Evolutionary conservation across 1,284 basidiomycete genomes (phyloP), one percentile per base, ranked within the genome.

Genomic region (Sphaerobolus stellatus): DNA sequence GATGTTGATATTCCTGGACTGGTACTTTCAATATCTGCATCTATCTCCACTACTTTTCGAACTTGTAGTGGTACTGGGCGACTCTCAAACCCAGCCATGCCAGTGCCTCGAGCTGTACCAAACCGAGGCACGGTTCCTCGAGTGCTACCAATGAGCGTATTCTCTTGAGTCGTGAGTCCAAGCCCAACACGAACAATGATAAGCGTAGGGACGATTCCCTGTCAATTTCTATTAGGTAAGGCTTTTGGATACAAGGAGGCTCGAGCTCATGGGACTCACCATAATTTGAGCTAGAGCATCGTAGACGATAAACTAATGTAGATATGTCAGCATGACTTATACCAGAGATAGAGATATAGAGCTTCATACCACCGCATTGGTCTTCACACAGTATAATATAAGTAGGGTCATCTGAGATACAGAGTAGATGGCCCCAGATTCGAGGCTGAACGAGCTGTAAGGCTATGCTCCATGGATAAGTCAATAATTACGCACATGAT

Each of bases 141-240:
- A 11, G 33, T 18, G 18, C 33, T 36, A 36, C 13, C 18, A 18
- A 11, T 36, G 13, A 36, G 18, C 11, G 58, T 48, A 2, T 55
- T 40, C 3, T 68, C 49, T 29, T 71, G 67, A 14, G 68, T 57
- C 5, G 66, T 70, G 20, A 68, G 54, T 5, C 66, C 66, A 6
- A 68, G 66, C 31, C 52, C 60, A 3, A 68, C 68, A 11, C 69
- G 68, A 31, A 68, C 67, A 41, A 70, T 61, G 56, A 68, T 68
- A 18, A 68, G 67, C 2, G 69, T 70, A 24, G 69, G 67, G 30
- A 64, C 68, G 28, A 67, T 67, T 9, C 66, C 66, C 66, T 67
- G 51, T 11, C n/a, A 25, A 27, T 18, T 59, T n/a, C n/a, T n/a
- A n/a, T n/a, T n/a, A n/a, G n/a, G n/a, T n/a, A n/a, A n/a, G n/a